Base-by-base conservation (phyloP, 1,284 basidiomycete genomes). In the Naganishia liquefaciens region DNA sequence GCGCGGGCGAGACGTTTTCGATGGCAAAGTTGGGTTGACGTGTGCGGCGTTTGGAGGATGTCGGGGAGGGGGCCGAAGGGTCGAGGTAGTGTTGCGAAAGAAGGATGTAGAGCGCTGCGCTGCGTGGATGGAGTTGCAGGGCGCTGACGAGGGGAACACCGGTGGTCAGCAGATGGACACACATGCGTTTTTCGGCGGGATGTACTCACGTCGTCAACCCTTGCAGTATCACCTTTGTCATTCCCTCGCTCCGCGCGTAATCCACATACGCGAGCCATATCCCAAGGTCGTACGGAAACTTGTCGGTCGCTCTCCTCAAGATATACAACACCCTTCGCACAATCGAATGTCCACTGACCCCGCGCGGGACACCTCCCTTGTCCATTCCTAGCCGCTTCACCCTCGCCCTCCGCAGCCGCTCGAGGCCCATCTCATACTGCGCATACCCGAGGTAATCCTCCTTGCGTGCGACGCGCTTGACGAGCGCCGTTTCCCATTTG, bases 241-340 rank as follows among this genome's bases (percentile, higher is more conserved):
- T 93, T 5, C 88, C 86, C 74, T 90, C 86, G 51, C 85, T 84
- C 75, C 90, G 88, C 1, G 92, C 92, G 42, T 91, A 84, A 67
- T 89, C 84, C 65, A 95, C 86, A 74, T 96, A 96, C 67, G 92
- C 87, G 55, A 90, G 81, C 93, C 93, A 97, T 0, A 93, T 83
- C 1, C 84, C 87, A 5, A 95, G 82, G 73, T 96, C 93, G 19
- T 84, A 85, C 73, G 92, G 92, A 84, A 96, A 95, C 75, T 89
- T 90, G 75, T 85, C 87, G 19, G 94, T 83, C 3, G 91, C 91
- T 27, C 93, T 86, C 77, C 96, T 92, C 71, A 93, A 92, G 70
- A 96, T 92, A 72, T 91, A 87, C 75, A 92, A 88, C 72, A 92
- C 89, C 69, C 92, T 80, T 64, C 87, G 84, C 30, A 90, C 87